Conservation (phyloP, 106 monocot genomes). For the Narthecium ossifragum region DNA sequence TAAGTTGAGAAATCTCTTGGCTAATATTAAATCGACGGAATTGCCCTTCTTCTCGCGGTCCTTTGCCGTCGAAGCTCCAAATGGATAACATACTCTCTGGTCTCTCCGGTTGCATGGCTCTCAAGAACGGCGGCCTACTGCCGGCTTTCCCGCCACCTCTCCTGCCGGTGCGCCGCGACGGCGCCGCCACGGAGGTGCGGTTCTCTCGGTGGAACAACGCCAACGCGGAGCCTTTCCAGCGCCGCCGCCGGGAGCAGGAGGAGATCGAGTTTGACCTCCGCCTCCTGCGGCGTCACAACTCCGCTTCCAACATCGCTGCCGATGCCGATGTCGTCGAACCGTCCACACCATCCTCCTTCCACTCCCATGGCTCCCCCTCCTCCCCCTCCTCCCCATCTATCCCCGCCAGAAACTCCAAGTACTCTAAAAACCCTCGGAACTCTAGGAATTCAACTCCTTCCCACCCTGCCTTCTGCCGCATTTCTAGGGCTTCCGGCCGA, state of each 20-base stretch:
- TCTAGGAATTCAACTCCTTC: not conserved
- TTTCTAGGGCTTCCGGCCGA: too few relatives aligned
- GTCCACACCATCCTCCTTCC: slow-evolving; percentile 9
- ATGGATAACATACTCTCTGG: not conserved
- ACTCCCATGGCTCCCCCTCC: slow-evolving; percentile 55
- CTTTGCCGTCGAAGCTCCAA: not conserved
- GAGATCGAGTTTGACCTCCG: slow-evolving; percentile 58
- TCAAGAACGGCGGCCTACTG: slow-evolving; percentile 16
- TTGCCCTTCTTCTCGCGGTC: too few relatives aligned
- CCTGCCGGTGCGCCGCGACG: not conserved
- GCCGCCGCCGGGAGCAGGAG: slow-evolving; percentile 41
- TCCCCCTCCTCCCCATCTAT: slow-evolving; percentile 57
- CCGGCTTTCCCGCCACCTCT: slow-evolving; percentile 19
- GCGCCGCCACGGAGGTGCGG: slow-evolving; percentile 42
- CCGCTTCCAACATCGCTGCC: slow-evolving; percentile 23
- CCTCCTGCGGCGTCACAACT: slow-evolving; percentile 45
- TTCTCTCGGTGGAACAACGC: slow-evolving; percentile 86
- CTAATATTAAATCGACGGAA: too few relatives aligned
- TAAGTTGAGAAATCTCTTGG: too few relatives aligned
- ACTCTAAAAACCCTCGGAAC: slow-evolving; percentile 48
- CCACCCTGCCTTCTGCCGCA: slow-evolving; percentile 68
- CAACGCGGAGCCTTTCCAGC: slow-evolving; percentile 57
- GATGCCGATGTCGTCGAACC: not conserved
- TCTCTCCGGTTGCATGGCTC: slow-evolving; percentile 13
- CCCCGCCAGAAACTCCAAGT: slow-evolving; percentile 59